Base-by-base conservation (phyloP, 2,329 filamentous ascomycete species). In the Macrophomina pseudophaseolina region DNA sequence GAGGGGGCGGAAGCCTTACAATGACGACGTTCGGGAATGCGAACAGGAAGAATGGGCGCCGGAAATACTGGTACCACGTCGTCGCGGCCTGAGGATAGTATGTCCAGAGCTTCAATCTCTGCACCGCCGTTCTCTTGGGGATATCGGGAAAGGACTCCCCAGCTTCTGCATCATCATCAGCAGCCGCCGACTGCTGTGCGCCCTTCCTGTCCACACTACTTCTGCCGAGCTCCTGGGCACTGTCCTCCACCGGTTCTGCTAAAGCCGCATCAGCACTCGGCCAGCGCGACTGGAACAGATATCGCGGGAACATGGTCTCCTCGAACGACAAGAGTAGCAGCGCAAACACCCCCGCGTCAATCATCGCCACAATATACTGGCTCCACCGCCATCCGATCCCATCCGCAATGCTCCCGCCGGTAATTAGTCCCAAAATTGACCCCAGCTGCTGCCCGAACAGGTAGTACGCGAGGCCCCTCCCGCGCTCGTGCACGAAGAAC, bases 391-490 rank as follows among this genome's bases (percentile, higher is more conserved):
- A 80, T 33, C 75, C 75, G 23, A 76, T 71, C 4, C 72, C 72
- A 54, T 79, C 72, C 51, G 54, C 74, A 33, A 79, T 79, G 18
- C 74, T 75, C 5, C 78, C 77, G 1, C 78, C 78, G 8, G 76
- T 67, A 35, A 80, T 80, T 2, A 80, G 66, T 0, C 77, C 78
- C 3, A 80, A 68, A 16, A 80, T 80, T 0, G 75, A 77, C 0
- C 78, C 78, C 2, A 80, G 71, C 59, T 80, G 78, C 62, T 80
- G 78, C 8, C 78, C 78, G 67, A 79, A 80, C 8, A 80, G 73
- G 52, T 80, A 80, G 18, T 77, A 71, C 2, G 77, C 72, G n/a
- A 79, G 66, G 73, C 75, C 78, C 0, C 73, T 71, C 5, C 78
- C 78, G 7, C 79, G 75, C 62, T 80, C 73, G 52, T 80, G 78